phyloP scores from a whole-genome alignment of 768 basidiomycete genomes.

The Suillus americanus region DNA sequence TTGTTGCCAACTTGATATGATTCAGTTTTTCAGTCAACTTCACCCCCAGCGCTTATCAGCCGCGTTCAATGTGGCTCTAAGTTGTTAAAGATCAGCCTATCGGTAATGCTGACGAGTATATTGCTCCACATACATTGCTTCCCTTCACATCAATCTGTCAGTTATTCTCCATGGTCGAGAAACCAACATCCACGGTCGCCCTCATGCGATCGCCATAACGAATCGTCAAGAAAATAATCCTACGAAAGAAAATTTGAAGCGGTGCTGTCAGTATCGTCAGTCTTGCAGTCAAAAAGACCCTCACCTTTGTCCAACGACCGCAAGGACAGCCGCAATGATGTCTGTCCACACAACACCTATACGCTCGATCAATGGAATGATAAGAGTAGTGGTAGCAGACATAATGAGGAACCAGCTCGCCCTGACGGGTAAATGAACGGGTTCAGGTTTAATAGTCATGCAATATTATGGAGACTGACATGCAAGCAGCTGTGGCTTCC shows the following conservation, averaged over 20 bases:
- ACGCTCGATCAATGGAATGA: slow-evolving; percentile 51
- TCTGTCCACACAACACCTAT: slow-evolving; percentile 49
- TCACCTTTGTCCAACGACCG: slow-evolving; percentile 49
- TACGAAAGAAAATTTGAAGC: slow-evolving; percentile 18
- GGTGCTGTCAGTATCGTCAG: neutral
- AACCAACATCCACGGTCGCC: slow-evolving; percentile 50
- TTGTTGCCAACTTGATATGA: too few relatives aligned
- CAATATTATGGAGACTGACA: slow-evolving; percentile 32
- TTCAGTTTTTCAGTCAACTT: neutral
- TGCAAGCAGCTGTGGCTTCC: slow-evolving; percentile 43
- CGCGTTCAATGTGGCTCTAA: too few relatives aligned
- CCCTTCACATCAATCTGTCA: slow-evolving; percentile 12
- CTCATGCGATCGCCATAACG: slow-evolving; percentile 51
- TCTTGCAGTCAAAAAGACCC: slow-evolving; percentile 17
- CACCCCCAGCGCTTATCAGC: neutral
- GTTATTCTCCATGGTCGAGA: slow-evolving; percentile 36
- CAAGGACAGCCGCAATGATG: slow-evolving; percentile 40
- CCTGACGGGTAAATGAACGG: slow-evolving; percentile 28
- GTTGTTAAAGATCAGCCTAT: neutral
- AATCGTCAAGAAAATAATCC: slow-evolving; percentile 46
- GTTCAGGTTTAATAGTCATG: neutral
- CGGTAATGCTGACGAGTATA: neutral
- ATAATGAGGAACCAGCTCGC: slow-evolving; percentile 46
- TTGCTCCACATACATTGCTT: neutral
- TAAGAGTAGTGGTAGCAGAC: slow-evolving; percentile 40